Conservation (phyloP, 805 yeast genomes). For the Metschnikowia matae region DNA sequence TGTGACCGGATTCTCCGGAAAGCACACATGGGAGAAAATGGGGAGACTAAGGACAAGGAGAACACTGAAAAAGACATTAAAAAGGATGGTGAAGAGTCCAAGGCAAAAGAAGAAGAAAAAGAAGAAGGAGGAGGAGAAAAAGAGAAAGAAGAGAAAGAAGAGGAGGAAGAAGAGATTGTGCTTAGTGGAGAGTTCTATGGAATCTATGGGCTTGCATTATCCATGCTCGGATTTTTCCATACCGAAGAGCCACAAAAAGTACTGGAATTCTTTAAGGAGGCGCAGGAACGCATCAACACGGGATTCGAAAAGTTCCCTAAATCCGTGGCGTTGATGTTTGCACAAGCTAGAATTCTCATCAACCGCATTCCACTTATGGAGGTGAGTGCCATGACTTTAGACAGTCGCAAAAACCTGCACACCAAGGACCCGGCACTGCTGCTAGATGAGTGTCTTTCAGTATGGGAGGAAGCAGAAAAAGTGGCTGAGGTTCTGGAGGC, state of each 20-base stretch:
- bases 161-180: constrained; percentile 4
- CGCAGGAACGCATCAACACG: constrained; percentile 60
- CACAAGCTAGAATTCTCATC: constrained; percentile 52
- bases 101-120: neutral
- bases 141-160: too few species aligned
- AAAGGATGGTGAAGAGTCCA: neutral
- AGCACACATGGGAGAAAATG: constrained; percentile 5
- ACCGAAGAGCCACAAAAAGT: constrained; percentile 42
- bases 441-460: constrained; percentile 44
- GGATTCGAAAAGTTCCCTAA: constrained; percentile 54
- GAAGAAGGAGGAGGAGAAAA: constrained; percentile 8
- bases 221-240: constrained; percentile 59
- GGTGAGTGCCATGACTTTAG: constrained; percentile 47
- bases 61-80: neutral
- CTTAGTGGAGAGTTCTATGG: constrained; percentile 57
- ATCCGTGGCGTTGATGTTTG: constrained; percentile 45
- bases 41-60: neutral
- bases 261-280: constrained; percentile 60
- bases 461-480: constrained; percentile 43
- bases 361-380: constrained; percentile 57
- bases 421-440: constrained; percentile 32
- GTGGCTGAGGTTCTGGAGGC: constrained; percentile 21
- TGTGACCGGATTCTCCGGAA: constrained; percentile 74
- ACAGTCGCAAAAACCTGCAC: constrained; percentile 28
- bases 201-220: constrained; percentile 68